These are phyloP conservation scores for Phytophthora ohioensis DNA, from an alignment of 352 stramenopile genomes.

Conservation along the genomic window DNA sequence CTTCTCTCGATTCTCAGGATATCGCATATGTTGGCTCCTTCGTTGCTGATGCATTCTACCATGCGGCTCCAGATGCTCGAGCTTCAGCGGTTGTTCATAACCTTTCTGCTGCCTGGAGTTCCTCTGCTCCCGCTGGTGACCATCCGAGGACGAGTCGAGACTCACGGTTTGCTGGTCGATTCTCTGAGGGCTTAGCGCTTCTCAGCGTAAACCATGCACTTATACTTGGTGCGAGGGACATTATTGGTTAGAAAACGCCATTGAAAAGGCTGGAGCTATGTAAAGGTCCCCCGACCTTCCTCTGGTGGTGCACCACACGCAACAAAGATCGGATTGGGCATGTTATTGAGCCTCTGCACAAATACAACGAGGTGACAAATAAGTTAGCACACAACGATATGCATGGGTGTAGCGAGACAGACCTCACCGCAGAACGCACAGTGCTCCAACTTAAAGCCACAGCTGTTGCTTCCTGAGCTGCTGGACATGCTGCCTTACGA, in stretches of 20 bases:
- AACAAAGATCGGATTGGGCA: conserved; percentile 22
- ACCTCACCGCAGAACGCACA: conserved; percentile 39
- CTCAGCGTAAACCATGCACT: conserved; percentile 32
- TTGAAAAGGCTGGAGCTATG: conserved; percentile 35
- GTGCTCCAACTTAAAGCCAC: no score
- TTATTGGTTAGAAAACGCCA: conserved; percentile 41
- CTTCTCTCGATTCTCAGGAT: conserved; percentile 24
- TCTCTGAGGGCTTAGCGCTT: conserved; percentile 28
- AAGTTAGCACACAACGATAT: conserved; percentile 24
- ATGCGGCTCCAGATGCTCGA: conserved; percentile 29
- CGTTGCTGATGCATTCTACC: conserved; percentile 11
- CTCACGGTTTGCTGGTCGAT: conserved; percentile 7
- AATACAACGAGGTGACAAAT: not conserved
- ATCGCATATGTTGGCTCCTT: not conserved
- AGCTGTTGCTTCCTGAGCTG: conserved; percentile 13
- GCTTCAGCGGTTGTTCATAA: conserved; percentile 12
- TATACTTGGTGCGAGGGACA: conserved; percentile 26
- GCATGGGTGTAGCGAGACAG: conserved; percentile 16
- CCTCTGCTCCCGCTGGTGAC: not conserved
- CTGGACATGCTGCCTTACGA: conserved; percentile 28
- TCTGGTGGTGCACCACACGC: conserved; percentile 16
- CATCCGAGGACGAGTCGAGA: conserved; percentile 27
- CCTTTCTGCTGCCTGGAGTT: not conserved
- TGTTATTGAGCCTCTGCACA: conserved; percentile 32
- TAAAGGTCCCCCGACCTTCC: conserved; percentile 14